Conservation (phyloP, 768 basidiomycete genomes). For the Leccinum longicurvipes region DNA sequence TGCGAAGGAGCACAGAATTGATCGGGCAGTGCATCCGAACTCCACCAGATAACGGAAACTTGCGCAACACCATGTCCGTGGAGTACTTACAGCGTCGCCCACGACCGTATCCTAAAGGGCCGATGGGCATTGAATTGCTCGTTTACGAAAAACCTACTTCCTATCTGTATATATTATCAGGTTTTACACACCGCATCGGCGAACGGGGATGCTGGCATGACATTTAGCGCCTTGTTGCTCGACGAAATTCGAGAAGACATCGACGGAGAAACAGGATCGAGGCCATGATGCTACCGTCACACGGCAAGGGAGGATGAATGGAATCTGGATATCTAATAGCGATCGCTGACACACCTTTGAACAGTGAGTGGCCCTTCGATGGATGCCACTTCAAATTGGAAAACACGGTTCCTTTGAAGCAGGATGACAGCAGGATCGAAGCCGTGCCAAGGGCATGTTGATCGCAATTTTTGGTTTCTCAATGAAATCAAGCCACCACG, state of each 20-base stretch:
- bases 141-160: neutral
- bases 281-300: neutral
- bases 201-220: neutral
- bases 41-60: neutral
- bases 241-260: neutral
- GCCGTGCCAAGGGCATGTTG: neutral
- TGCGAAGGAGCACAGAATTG: neutral
- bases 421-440: neutral
- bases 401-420: neutral
- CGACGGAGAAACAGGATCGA: neutral
- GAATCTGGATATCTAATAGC: neutral
- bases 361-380: neutral
- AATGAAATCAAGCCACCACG: neutral
- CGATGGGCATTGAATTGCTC: neutral
- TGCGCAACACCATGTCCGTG: neutral
- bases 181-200: neutral
- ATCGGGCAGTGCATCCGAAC: neutral
- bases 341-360: neutral
- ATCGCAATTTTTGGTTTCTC: neutral
- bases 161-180: neutral
- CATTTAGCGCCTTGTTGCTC: neutral
- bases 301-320: neutral
- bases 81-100: neutral
- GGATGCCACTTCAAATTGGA: neutral
- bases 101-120: neutral